phyloP scores from a whole-genome alignment of 768 basidiomycete species.

The Asterophora lycoperdoides region DNA sequence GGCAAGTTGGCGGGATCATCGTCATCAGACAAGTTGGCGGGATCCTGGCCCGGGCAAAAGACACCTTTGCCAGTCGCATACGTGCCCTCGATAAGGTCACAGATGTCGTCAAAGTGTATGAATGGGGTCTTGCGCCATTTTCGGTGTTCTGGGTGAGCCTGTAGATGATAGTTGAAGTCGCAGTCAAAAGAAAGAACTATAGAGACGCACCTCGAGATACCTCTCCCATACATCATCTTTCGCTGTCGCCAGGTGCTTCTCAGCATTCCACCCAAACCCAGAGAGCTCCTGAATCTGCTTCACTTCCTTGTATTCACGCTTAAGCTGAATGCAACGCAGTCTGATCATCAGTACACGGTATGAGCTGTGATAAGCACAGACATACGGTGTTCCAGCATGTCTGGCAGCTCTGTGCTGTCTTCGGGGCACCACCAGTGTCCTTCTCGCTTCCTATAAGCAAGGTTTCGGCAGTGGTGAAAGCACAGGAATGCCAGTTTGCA shows the following conservation, averaged over 20 bases:
- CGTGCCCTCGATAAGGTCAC: slow-evolving; percentile 8
- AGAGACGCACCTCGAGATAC: neutral
- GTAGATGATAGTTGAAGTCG: neutral
- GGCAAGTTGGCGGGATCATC: too few relatives aligned
- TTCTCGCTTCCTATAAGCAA: slow-evolving; percentile 1
- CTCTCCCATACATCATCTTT: slow-evolving; percentile 13
- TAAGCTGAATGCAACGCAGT: slow-evolving; percentile 9
- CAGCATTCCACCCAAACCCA: slow-evolving; percentile 20
- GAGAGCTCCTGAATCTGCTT: slow-evolving; percentile 14
- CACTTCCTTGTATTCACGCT: slow-evolving; percentile 12
- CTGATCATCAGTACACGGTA: neutral
- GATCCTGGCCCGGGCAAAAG: neutral
- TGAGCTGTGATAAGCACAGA: neutral
- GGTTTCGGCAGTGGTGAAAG: slow-evolving; percentile 2
- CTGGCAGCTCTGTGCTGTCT: slow-evolving; percentile 5
- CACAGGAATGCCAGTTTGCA: slow-evolving; percentile 4
- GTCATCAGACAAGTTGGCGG: neutral
- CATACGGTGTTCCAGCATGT: neutral
- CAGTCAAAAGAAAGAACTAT: neutral
- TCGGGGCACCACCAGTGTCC: neutral
- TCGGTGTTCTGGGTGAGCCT: slow-evolving; percentile 10
- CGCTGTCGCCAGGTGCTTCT: slow-evolving; percentile 18
- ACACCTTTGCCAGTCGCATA: slow-evolving; percentile 7
- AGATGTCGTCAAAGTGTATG: slow-evolving; percentile 11
- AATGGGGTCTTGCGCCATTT: slow-evolving; percentile 22